These are phyloP conservation scores for Ogataea henricii DNA, from an alignment of 805 yeast genomes.

Conservation along the genomic window DNA sequence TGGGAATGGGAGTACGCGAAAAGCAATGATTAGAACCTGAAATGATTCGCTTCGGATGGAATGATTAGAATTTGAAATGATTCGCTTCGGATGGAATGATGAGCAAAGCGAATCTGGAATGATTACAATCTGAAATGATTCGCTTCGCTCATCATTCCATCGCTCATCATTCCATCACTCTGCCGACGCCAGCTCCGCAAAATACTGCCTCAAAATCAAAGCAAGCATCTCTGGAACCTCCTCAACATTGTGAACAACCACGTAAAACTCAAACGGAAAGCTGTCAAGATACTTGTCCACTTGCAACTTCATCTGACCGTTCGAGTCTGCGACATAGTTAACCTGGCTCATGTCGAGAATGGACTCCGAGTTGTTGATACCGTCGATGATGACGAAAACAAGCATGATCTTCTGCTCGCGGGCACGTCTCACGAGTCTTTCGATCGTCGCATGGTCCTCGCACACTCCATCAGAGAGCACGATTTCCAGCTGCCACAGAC, in stretches of 20 bases:
- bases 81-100: too few species aligned
- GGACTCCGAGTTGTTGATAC: constrained; percentile 79
- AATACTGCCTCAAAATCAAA: constrained; percentile 87
- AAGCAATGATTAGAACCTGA: too few species aligned
- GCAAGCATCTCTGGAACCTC: constrained; percentile 93
- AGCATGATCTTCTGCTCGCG: constrained; percentile 91
- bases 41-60: too few species aligned
- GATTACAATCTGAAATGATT: too few species aligned
- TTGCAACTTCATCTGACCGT: constrained; percentile 70
- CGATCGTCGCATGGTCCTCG: constrained; percentile 86
- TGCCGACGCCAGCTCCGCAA: constrained; percentile 61
- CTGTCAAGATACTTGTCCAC: constrained; percentile 86
- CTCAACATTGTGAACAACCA: constrained; percentile 83
- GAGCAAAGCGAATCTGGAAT: too few species aligned
- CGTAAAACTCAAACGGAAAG: constrained; percentile 97
- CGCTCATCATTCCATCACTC: too few species aligned
- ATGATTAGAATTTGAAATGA: too few species aligned
- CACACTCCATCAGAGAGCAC: constrained; percentile 96
- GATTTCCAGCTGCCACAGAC: constrained; percentile 91
- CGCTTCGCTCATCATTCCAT: too few species aligned
- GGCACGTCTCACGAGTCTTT: constrained; percentile 85
- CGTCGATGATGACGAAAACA: constrained; percentile 92
- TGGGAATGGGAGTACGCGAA: too few species aligned
- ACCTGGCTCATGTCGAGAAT: constrained; percentile 96
- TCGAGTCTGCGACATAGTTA: constrained; percentile 66